Evolutionary conservation across 805 yeast species (phyloP).

Genomic region (Saccharomyces kudriavzevii): DNA sequence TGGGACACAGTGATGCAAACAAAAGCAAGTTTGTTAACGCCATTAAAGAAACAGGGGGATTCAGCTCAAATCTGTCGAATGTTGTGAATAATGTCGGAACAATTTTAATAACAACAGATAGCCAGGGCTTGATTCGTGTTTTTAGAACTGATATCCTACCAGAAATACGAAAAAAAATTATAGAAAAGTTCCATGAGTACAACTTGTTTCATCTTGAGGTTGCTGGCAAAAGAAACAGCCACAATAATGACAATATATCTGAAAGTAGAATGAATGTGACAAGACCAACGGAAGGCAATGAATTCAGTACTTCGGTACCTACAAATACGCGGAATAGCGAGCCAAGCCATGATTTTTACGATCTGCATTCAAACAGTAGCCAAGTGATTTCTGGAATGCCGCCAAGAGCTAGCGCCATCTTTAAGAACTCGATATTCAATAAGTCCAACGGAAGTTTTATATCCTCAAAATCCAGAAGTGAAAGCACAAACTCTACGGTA

Average conservation of each 20-base stretch:
- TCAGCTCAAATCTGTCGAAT: slow-evolving; percentile 12
- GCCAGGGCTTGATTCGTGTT: slow-evolving; percentile 60
- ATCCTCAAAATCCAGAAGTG: slow-evolving; percentile 7
- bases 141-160: slow-evolving; percentile 71
- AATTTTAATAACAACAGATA: slow-evolving; percentile 71
- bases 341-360: neutral
- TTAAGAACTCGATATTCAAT: slow-evolving; percentile 11
- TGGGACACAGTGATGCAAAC: neutral
- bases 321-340: neutral
- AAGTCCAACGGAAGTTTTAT: slow-evolving; percentile 12
- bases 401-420: slow-evolving; percentile 12
- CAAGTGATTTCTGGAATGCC: neutral
- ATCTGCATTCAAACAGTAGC: neutral
- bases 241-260: neutral
- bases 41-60: neutral
- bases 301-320: neutral
- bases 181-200: slow-evolving; percentile 11
- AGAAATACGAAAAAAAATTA: slow-evolving; percentile 32
- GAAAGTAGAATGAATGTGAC: neutral
- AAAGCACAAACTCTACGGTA: slow-evolving; percentile 2
- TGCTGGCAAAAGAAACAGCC: neutral
- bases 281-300: neutral
- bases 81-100: slow-evolving; percentile 29
- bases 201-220: neutral
- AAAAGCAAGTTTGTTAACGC: neutral